Evolutionary conservation across 2,329 filamentous ascomycete species (phyloP), one percentile per base, ranked within the genome.

Genomic region (Myriosclerotinia scirpicola): DNA sequence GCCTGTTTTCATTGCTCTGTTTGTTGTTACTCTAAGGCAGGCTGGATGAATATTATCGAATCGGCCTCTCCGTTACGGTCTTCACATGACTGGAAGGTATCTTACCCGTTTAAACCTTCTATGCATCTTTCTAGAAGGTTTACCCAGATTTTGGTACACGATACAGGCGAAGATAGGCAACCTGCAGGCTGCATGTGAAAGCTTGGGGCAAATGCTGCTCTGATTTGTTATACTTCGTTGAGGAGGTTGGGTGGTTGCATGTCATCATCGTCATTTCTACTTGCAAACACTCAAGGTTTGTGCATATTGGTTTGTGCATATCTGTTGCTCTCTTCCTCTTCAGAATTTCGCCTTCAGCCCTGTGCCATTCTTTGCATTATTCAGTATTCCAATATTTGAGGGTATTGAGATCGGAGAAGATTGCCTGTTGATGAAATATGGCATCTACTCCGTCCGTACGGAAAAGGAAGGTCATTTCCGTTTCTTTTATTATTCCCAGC

Each of bases 341-440:
- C 15, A 26, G 22, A 20, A 26, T 53, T 54, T 63, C 50, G 38
- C 50, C 60, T 64, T 64, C 61, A 64, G 59, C 59, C 59, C 59
- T 64, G 56, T 59, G 26, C 20, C 42, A 36, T 48, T 12, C 44
- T 38, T 20, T 38, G 12, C 30, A 22, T 50, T 22, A 50, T 60
- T 22, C 12, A 26, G 30, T 46, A 17, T 48, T 48, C 12, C 36
- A 26, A 59, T 3, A 22, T 48, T 48, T 46, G 22, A 48, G 17
- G 17, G 42, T n/a, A 22, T 36, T 20, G 17, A 17, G 11, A 15
- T 15, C 30, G 44, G 42, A 50, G 30, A 22, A 58, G 54, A 58
- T 22, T 30, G 22, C 36, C n/a, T 26, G 2, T 50, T 48, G 30
- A 22, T 36, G 30, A 60, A 48, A 34, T 36, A 30, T n/a, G 34